A percentile compares a stretch with the other conserved stretches of the same genome.
Conservation (phyloP, 257 asterid species). For the Rubia yunnanensis region DNA sequence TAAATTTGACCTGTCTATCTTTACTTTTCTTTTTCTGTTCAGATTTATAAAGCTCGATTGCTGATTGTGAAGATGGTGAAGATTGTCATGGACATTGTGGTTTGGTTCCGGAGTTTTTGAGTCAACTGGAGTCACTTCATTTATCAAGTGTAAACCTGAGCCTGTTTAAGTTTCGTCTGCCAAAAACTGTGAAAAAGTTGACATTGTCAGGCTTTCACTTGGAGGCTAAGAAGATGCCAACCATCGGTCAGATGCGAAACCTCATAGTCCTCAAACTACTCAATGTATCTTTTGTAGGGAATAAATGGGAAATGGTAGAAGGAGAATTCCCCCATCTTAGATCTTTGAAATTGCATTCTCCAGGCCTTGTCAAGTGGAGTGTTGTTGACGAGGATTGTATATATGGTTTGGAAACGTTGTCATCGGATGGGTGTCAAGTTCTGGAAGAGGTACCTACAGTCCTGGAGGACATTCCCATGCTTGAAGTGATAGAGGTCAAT, state of each 20-base stretch:
- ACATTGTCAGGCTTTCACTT: neutral
- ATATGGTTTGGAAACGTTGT: no score
- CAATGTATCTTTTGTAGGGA: neutral
- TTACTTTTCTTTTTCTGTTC: neutral
- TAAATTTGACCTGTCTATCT: neutral
- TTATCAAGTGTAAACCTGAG: neutral
- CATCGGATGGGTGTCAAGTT: no score
- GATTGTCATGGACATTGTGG: no score
- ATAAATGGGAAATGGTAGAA: neutral
- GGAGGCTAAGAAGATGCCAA: neutral
- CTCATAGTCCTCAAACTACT: neutral
- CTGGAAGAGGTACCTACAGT: no score
- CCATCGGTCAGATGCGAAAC: neutral
- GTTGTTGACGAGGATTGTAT: no score
- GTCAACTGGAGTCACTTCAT: constrained; percentile 3
- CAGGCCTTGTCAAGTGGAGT: neutral
- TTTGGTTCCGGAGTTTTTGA: neutral
- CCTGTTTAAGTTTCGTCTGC: neutral
- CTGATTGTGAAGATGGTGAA: no score
- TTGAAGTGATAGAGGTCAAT: no score
- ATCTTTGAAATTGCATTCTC: neutral
- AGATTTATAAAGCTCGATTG: neutral
- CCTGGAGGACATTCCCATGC: no score
- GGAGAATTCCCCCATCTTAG: neutral
- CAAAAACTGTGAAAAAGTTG: neutral